Evolutionary conservation across 805 yeast species (phyloP).

Genomic region (Monosporozyma unispora): DNA sequence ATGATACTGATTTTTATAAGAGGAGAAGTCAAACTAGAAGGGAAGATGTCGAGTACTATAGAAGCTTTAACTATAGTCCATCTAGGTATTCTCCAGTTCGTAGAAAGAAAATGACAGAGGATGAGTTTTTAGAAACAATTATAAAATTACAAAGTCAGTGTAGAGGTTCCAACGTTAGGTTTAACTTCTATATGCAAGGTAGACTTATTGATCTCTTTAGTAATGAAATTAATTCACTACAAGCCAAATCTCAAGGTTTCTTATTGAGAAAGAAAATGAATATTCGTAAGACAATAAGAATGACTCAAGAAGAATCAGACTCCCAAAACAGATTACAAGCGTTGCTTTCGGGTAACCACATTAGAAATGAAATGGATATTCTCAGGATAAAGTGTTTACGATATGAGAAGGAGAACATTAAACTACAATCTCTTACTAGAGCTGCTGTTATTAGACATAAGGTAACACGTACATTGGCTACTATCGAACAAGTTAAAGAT

Average conservation of each 20-base stretch:
- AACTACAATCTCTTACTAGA: slow-evolving; percentile 34
- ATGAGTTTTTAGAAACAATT: slow-evolving; percentile 29
- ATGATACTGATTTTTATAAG: slow-evolving; percentile 22
- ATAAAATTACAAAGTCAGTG: slow-evolving; percentile 57
- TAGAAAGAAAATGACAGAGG: slow-evolving; percentile 24
- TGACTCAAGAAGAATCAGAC: slow-evolving; percentile 8
- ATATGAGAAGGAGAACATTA: slow-evolving; percentile 18
- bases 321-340: slow-evolving; percentile 41
- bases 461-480: neutral
- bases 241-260: slow-evolving; percentile 45
- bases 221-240: slow-evolving; percentile 40
- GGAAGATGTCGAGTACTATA: slow-evolving; percentile 18
- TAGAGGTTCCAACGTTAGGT: slow-evolving; percentile 61
- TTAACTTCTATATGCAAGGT: slow-evolving; percentile 50
- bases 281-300: neutral
- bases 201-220: slow-evolving; percentile 52
- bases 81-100: slow-evolving; percentile 25
- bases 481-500: slow-evolving; percentile 3
- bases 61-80: slow-evolving; percentile 18
- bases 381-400: slow-evolving; percentile 21
- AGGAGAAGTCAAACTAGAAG: slow-evolving; percentile 24
- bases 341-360: slow-evolving; percentile 37
- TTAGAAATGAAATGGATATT: slow-evolving; percentile 21
- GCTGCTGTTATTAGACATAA: slow-evolving; percentile 30
- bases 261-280: slow-evolving; percentile 8